Base-by-base conservation (phyloP, 2,329 filamentous ascomycete species). In the Claviceps purpurea region DNA sequence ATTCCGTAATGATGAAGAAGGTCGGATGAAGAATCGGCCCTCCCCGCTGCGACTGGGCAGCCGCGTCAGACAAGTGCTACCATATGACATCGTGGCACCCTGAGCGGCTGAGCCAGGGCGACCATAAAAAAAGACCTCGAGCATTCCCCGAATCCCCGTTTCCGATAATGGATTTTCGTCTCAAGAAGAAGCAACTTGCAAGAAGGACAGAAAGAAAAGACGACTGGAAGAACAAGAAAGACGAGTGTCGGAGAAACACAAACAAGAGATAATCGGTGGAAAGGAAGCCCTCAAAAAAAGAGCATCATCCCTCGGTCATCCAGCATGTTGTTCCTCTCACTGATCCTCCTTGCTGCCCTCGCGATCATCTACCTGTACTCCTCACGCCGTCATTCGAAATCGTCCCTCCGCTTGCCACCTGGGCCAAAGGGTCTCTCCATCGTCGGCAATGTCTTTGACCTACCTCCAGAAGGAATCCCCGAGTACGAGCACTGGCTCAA, bases 401-500 rank as follows among this genome's bases (percentile, higher is more conserved):
- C 48, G 16, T 11, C 11, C 6, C 50, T 42, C 18, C 42, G 39
- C 16, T 30, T 52, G 10, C 56, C 56, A 1, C 56, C 56, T 0
- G 56, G 54, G 2, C 56, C 56, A 3, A 52, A 38, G 20, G 44
- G 49, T 5, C 18, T 56, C 2, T 53, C 56, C 1, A 5, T 57
- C 5, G 3, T 57, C 5, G 54, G 56, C 13, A 55, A 53, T 26
- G 5, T 57, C 38, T 18, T 43, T 5, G 48, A 47, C 30, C 30
- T 56, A 8, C 53, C 54, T 6, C 51, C 51, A 4, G 7, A 13
- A 5, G 53, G 40, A 3, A 22, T 14, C 2, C 47, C 45, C 7
- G 48, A 55, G n/a, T 51, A 39, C 24, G 8, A 48, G 22, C 53
- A 56, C 40, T 55, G 53, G 51, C 38, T 56, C 10, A 46, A 47